Conservation (phyloP, 768 basidiomycete genomes). For the Termitomyces sp. region DNA sequence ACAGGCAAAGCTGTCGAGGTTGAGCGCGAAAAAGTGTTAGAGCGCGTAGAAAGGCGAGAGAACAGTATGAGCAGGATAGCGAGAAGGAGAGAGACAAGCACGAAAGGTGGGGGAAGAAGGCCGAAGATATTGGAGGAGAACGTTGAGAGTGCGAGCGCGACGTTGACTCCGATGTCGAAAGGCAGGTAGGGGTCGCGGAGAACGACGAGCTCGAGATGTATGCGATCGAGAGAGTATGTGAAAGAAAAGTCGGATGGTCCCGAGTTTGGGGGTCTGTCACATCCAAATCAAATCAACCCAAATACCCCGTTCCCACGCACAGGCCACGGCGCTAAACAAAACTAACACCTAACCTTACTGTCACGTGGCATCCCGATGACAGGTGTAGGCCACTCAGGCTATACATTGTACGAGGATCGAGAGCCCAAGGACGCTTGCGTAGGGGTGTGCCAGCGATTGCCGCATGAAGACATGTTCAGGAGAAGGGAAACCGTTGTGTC, state of each 20-base stretch:
- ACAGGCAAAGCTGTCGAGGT: conserved; percentile 6
- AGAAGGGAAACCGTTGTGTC: neutral
- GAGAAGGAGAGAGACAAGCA: conserved; percentile 13
- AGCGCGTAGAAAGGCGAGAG: conserved; percentile 20
- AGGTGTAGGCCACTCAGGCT: neutral
- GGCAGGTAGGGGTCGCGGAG: conserved; percentile 18
- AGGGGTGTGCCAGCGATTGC: neutral
- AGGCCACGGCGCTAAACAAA: conserved; percentile 32
- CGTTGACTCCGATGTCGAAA: conserved; percentile 15
- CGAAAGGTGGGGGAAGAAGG: conserved; percentile 6
- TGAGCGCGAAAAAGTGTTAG: conserved; percentile 12
- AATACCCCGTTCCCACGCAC: conserved; percentile 39
- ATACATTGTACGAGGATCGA: neutral
- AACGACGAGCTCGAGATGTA: conserved; percentile 30
- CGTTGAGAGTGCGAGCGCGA: conserved; percentile 10
- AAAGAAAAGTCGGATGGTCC: conserved; percentile 41
- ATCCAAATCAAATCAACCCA: conserved; percentile 39
- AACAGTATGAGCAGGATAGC: conserved; percentile 7
- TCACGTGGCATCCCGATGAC: conserved; percentile 24
- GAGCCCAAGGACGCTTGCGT: neutral
- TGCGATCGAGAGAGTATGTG: conserved; percentile 45
- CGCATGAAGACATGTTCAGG: neutral
- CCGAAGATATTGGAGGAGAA: conserved; percentile 7
- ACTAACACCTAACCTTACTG: conserved; percentile 24
- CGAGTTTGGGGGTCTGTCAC: conserved; percentile 35